Evolutionary conservation across 257 asterid genomes (phyloP), one percentile per base, ranked within the genome.

Genomic region (Solanum infundibuliforme): DNA sequence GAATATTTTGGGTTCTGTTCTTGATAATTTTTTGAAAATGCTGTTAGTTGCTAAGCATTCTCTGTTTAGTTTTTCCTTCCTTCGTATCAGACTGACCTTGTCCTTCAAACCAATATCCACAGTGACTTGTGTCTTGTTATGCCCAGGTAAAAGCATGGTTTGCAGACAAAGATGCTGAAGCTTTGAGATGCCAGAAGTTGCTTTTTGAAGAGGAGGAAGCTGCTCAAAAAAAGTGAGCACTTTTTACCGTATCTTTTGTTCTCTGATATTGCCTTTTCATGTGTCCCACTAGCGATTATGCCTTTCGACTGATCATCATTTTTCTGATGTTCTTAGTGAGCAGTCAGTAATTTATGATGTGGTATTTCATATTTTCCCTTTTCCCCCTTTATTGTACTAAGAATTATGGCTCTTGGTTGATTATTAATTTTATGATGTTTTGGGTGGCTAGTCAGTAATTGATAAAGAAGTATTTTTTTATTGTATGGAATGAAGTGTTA

Each of bases 201-300:
- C 99, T 98, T 52, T 95, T 96, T 90, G 99, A 94, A 94, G 99
- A 98, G 92, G 99, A 96, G 90, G 99, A 98, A 90, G 98, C 97
- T 85, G 96, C 94, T 87, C 93, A 94, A 89, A 93, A 90, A 91
- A 92, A 98, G 99, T 97, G 84, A 73, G 52, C 88, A 41, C 73
- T 29, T 8, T 81, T 86, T 55, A 73, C 86, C 25, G 20, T 38
- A 48, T 82, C 65, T 66, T 31, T 74, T 25, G 84, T 87, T 86
- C 29, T 25, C 58, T 76, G 29, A 31, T 38, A 76, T 58, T 76
- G 31, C 86, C 31, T 82, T 81, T 82, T 82, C 68, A 48, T 81
- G 43, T 48, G 69, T 82, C 69, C 27, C 41, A 46, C 69, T 82
- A 18, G 69, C 23, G 38, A 48, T 82, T 29, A 82, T 82, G 69